Evolutionary conservation across 306 rosid species (phyloP).

Genomic region (Medicago arabica): DNA sequence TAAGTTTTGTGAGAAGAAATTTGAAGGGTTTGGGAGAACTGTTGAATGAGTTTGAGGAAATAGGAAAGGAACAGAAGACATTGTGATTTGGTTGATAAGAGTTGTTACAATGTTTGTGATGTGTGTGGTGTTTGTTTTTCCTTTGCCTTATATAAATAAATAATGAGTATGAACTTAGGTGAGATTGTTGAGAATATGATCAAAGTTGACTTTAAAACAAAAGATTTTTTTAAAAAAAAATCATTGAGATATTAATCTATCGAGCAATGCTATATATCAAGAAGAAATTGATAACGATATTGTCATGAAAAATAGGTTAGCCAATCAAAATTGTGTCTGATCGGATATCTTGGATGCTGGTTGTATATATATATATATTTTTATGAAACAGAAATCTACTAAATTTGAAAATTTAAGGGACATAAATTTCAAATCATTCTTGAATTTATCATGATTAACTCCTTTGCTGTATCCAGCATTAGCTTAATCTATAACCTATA

Average conservation of each 20-base stretch:
- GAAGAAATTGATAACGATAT: too few species aligned
- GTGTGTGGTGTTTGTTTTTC: not conserved
- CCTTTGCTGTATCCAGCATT: too few species aligned
- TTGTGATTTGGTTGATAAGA: slow-evolving; percentile 4
- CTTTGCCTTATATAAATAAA: not conserved
- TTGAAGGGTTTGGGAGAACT: slow-evolving; percentile 75
- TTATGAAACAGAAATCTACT: too few species aligned
- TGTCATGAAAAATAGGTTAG: too few species aligned
- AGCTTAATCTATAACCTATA: too few species aligned
- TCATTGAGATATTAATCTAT: not conserved
- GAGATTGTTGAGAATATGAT: not conserved
- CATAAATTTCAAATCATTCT: too few species aligned
- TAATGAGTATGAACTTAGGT: not conserved
- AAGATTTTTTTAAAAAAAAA: not conserved
- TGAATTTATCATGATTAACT: too few species aligned
- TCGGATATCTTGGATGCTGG: too few species aligned
- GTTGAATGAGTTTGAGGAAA: slow-evolving; percentile 72
- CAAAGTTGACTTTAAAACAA: not conserved
- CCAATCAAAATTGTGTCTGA: too few species aligned
- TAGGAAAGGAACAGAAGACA: slow-evolving; percentile 55
- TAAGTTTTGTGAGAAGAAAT: slow-evolving; percentile 68
- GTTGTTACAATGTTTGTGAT: not conserved
- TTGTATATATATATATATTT: too few species aligned
- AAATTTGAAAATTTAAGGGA: too few species aligned
- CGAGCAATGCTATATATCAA: too few species aligned